Conservation (phyloP, 192 early-diverging fungal species). For the Linnemannia elongata region DNA sequence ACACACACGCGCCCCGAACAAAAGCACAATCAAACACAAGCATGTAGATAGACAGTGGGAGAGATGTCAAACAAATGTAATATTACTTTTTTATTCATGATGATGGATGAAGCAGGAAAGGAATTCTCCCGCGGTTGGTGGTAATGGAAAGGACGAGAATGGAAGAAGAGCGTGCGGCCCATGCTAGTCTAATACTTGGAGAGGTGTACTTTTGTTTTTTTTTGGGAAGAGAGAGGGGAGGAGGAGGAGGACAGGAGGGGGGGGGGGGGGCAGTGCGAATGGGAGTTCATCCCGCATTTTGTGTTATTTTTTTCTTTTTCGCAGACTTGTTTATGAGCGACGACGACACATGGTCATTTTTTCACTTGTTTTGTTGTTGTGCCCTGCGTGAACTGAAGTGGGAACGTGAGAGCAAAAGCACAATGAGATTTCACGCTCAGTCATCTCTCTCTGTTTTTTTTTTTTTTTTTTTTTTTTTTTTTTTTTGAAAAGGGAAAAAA, state of each 20-base stretch:
- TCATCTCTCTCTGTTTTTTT: no score
- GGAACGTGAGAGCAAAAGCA: background rate
- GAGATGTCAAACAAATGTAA: constrained; percentile 12
- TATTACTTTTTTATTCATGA: background rate
- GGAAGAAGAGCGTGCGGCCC: background rate
- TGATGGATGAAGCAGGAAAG: background rate
- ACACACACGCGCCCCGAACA: no score
- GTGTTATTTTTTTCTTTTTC: background rate
- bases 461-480: no score
- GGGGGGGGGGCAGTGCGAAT: background rate
- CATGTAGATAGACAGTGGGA: background rate
- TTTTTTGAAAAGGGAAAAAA: no score
- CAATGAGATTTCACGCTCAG: no score
- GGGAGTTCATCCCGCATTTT: background rate
- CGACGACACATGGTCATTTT: background rate
- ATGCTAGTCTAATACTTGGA: background rate
- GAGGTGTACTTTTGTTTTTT: no score
- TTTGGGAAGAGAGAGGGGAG: no score
- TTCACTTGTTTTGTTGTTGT: background rate
- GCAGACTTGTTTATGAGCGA: background rate
- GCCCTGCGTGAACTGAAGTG: background rate
- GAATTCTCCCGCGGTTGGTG: background rate
- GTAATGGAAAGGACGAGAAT: background rate
- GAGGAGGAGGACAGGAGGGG: background rate
- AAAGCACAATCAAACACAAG: background rate